These are phyloP conservation scores for Colletotrichum tropicicola DNA, from an alignment of 2,329 filamentous ascomycete species.

Conservation along the genomic window DNA sequence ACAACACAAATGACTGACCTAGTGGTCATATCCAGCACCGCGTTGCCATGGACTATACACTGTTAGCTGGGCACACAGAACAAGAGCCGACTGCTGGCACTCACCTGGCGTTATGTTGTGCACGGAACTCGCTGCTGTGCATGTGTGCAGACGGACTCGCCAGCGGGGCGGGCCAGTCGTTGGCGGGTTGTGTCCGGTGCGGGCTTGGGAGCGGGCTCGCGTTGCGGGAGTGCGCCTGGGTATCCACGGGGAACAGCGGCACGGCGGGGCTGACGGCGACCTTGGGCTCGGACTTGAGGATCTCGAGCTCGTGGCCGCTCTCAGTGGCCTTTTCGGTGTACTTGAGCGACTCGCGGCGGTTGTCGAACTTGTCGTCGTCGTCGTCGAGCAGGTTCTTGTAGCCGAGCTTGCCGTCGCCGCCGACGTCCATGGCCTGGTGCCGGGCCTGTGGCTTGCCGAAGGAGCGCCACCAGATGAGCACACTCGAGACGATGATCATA, in stretches of 20 bases:
- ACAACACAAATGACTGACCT: too few relatives aligned
- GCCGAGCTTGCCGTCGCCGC: slow-evolving; percentile 76
- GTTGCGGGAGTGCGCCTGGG: not conserved
- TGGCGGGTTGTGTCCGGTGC: not conserved
- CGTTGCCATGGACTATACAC: slow-evolving; percentile 17
- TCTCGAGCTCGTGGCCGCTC: slow-evolving; percentile 13
- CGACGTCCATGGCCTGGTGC: slow-evolving; percentile 82
- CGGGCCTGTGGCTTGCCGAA: slow-evolving; percentile 79
- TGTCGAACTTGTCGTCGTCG: slow-evolving; percentile 48
- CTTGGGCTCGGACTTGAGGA: slow-evolving; percentile 5
- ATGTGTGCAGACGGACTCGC: slow-evolving; percentile 22
- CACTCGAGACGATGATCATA: slow-evolving; percentile 72
- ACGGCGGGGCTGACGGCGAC: slow-evolving; percentile 20
- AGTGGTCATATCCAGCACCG: slow-evolving; percentile 24
- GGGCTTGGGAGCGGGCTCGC: not conserved
- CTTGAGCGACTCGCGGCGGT: slow-evolving; percentile 14
- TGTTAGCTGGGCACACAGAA: not conserved
- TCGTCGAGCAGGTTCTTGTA: slow-evolving; percentile 51
- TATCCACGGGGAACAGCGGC: slow-evolving; percentile 23
- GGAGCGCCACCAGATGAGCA: slow-evolving; percentile 83
- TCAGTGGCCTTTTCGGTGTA: slow-evolving; percentile 23
- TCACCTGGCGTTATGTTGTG: slow-evolving; percentile 25
- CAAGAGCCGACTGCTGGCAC: not conserved
- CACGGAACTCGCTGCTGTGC: slow-evolving; percentile 8
- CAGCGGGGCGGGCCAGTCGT: slow-evolving; percentile 1